A percentile compares a stretch with the other conserved stretches of the same genome.
These are phyloP conservation scores for Hordeum pubiflorum DNA, from an alignment of 202 grass and related monocot species.

Conservation along the genomic window DNA sequence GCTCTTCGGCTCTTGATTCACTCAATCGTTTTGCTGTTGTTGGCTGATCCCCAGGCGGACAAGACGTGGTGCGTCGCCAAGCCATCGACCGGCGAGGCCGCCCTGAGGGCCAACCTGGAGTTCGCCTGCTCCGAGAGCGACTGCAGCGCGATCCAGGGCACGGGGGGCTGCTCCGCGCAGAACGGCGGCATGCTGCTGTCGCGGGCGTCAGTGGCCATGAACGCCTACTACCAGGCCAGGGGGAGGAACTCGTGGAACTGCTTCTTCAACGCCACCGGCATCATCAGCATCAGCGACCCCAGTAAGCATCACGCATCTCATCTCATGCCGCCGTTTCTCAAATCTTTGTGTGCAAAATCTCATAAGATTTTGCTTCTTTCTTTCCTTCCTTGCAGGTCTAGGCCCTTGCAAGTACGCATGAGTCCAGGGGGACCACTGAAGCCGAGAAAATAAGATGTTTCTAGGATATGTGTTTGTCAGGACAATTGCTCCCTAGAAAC, in stretches of 20 bases:
- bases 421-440: not conserved
- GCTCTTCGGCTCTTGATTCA: not conserved
- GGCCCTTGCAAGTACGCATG: slow-evolving; percentile 40
- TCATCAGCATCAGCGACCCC: slow-evolving; percentile 54
- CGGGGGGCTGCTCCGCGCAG: slow-evolving; percentile 19
- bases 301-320: slow-evolving; percentile 32
- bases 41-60: not conserved
- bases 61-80: slow-evolving; percentile 80
- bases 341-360: too few relatives aligned
- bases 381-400: slow-evolving; percentile 19
- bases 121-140: slow-evolving; percentile 57
- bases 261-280: slow-evolving; percentile 56
- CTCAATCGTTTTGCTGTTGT: not conserved
- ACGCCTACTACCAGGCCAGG: slow-evolving; percentile 56
- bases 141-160: slow-evolving; percentile 42
- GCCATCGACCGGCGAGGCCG: not conserved
- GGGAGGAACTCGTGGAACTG: slow-evolving; percentile 69
- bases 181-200: not conserved
- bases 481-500: not conserved
- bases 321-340: not conserved
- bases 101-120: slow-evolving; percentile 40
- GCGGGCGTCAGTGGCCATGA: slow-evolving; percentile 50
- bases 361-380: not conserved
- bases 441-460: slow-evolving; percentile 22
- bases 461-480: not conserved